phyloP scores from a whole-genome alignment of 2,329 filamentous ascomycete genomes.

The Colletotrichum higginsianum region DNA sequence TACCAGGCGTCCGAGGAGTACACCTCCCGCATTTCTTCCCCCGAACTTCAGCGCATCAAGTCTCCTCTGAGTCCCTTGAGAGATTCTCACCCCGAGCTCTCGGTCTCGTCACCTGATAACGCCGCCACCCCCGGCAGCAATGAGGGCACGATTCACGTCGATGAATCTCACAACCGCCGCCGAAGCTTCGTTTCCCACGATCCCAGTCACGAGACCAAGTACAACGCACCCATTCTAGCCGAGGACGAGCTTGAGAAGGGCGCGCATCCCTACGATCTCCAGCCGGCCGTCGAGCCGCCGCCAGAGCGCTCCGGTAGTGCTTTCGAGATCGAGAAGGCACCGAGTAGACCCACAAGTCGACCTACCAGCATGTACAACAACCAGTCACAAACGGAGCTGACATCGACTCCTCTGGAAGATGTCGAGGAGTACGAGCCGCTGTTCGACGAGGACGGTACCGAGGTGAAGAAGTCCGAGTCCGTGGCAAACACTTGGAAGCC shows the following conservation, averaged over 20 bases:
- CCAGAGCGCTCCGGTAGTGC: conserved; percentile 74
- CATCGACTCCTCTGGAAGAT: conserved; percentile 83
- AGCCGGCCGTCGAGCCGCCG: conserved; percentile 86
- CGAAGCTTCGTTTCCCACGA: conserved; percentile 51
- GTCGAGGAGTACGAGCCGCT: conserved; percentile 96
- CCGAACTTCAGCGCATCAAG: conserved; percentile 53
- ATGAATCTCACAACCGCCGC: conserved; percentile 70
- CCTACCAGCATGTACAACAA: conserved; percentile 75
- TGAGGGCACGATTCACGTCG: conserved; percentile 81
- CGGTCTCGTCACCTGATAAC: conserved; percentile 48
- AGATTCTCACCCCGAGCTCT: conserved; percentile 47
- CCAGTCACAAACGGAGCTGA: conserved; percentile 66
- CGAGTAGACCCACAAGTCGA: conserved; percentile 76
- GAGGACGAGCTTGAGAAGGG: conserved; percentile 88
- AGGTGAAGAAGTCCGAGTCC: conserved; percentile 54
- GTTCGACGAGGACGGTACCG: conserved; percentile 82
- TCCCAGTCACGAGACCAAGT: conserved; percentile 55
- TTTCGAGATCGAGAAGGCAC: conserved; percentile 69
- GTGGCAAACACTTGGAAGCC: conserved; percentile 65
- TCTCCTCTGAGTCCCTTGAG: conserved; percentile 49
- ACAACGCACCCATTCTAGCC: conserved; percentile 87
- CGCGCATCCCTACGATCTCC: conserved; percentile 76
- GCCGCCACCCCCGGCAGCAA: conserved; percentile 57
- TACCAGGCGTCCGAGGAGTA: conserved; percentile 92
- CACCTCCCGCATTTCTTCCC: conserved; percentile 77